These are phyloP conservation scores for Salmacisia buchloeana DNA, from an alignment of 1,284 basidiomycete species.

Conservation along the genomic window DNA sequence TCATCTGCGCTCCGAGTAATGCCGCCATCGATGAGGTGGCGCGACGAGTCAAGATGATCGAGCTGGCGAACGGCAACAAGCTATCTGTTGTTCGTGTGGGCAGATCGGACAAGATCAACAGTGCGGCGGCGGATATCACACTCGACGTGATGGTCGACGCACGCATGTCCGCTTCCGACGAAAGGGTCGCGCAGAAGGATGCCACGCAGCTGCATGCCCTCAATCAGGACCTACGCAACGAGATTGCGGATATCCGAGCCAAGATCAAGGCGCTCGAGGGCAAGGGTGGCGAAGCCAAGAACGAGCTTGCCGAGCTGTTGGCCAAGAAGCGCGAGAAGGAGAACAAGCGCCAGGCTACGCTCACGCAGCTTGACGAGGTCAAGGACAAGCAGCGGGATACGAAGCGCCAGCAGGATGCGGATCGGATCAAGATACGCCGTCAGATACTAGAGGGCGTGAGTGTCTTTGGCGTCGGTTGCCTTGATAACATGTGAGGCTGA, in stretches of 20 bases:
- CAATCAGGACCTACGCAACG: conserved; percentile 28
- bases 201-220: conserved; percentile 24
- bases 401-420: conserved; percentile 35
- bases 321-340: conserved; percentile 30
- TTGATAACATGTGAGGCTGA: not conserved
- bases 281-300: conserved; percentile 22
- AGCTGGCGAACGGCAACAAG: conserved; percentile 61
- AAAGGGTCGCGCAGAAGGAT: conserved; percentile 8
- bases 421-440: conserved; percentile 25
- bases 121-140: conserved; percentile 77
- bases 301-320: conserved; percentile 16
- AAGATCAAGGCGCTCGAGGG: conserved; percentile 31
- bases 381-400: conserved; percentile 36
- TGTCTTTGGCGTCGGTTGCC: too few species aligned
- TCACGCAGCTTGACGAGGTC: conserved; percentile 37
- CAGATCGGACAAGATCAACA: conserved; percentile 69
- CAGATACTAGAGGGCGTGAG: conserved; percentile 27
- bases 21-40: conserved; percentile 97
- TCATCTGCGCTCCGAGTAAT: conserved; percentile 95
- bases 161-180: not conserved
- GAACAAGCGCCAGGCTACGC: conserved; percentile 24
- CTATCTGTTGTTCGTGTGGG: conserved; percentile 80
- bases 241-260: not conserved
- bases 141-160: conserved; percentile 59
- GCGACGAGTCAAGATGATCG: conserved; percentile 73